Evolutionary conservation across 148 eudicot genomes (phyloP).

Genomic region (Fagopyrum homotropicum): DNA sequence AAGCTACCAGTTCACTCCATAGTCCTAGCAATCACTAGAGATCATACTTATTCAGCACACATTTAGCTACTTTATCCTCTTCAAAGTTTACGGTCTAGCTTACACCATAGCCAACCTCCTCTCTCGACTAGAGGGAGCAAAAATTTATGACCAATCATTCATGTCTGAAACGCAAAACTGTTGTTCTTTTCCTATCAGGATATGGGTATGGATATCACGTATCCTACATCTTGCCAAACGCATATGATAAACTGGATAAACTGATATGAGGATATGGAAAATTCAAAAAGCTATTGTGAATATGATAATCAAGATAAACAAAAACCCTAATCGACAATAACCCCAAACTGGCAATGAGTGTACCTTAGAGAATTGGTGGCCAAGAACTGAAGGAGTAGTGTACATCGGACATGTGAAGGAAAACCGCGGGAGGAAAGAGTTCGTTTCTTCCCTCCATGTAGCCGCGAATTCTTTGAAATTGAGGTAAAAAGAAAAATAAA

Average conservation of each 20-base stretch:
- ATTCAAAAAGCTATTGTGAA: no score
- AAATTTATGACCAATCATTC: not conserved
- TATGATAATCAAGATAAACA: not conserved
- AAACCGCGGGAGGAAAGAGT: no score
- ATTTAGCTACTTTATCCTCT: no score
- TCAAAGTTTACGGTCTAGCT: not conserved
- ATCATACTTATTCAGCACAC: no score
- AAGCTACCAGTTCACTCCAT: not conserved
- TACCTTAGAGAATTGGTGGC: constrained; percentile 74
- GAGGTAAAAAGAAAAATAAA: no score
- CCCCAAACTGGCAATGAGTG: not conserved
- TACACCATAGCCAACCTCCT: not conserved
- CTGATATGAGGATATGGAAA: not conserved
- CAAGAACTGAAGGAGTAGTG: constrained; percentile 64
- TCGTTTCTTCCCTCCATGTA: no score
- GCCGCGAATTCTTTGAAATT: no score
- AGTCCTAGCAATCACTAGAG: no score
- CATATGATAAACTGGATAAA: not conserved
- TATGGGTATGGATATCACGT: no score
- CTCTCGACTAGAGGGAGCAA: not conserved
- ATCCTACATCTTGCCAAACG: not conserved
- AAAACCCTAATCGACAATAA: constrained; percentile 11
- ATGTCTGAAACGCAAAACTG: not conserved
- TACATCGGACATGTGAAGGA: constrained; percentile 65
- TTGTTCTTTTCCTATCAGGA: no score